These are phyloP conservation scores for Aureobasidium lini DNA, from an alignment of 2,329 filamentous ascomycete species.

Conservation along the genomic window DNA sequence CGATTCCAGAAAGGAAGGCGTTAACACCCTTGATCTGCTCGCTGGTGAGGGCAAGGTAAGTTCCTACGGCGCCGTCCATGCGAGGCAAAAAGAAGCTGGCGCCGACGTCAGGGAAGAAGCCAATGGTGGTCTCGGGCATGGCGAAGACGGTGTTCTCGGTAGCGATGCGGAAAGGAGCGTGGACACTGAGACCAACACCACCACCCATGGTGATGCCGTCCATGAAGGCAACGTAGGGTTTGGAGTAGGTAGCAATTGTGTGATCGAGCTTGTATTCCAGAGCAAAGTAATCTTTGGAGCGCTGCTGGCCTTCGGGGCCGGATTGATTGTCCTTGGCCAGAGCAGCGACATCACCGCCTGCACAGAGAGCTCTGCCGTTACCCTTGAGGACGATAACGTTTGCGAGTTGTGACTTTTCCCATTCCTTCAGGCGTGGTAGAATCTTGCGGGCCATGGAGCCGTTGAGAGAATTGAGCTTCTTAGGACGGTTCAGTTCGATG, in stretches of 20 bases:
- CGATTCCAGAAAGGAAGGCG: conserved; percentile 82
- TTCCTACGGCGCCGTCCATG: conserved; percentile 78
- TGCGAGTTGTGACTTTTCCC: conserved; percentile 89
- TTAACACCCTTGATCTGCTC: conserved; percentile 75
- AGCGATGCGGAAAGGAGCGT: conserved; percentile 92
- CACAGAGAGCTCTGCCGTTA: conserved; percentile 79
- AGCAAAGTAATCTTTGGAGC: conserved; percentile 78
- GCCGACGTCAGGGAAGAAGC: conserved; percentile 97
- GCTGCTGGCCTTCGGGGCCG: conserved; percentile 61
- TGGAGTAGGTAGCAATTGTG: conserved; percentile 84
- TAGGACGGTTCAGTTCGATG: conserved; percentile 87
- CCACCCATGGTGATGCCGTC: conserved; percentile 98
- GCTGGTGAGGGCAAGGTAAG: conserved; percentile 88
- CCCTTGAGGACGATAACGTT: conserved; percentile 92
- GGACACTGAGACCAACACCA: conserved; percentile 86
- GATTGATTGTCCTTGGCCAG: conserved; percentile 67
- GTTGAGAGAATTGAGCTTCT: conserved; percentile 87
- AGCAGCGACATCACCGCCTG: conserved; percentile 80
- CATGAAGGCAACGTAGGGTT: conserved; percentile 93
- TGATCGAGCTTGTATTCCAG: conserved; percentile 97
- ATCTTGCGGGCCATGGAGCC: conserved; percentile 96
- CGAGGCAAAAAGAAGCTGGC: conserved; percentile 92
- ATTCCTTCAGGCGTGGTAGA: conserved; percentile 75
- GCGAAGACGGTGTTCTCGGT: conserved; percentile 94
- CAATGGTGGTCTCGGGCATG: conserved; percentile 98